phyloP scores from a whole-genome alignment of 2,329 filamentous ascomycete species.

The Verticillium isaacii region DNA sequence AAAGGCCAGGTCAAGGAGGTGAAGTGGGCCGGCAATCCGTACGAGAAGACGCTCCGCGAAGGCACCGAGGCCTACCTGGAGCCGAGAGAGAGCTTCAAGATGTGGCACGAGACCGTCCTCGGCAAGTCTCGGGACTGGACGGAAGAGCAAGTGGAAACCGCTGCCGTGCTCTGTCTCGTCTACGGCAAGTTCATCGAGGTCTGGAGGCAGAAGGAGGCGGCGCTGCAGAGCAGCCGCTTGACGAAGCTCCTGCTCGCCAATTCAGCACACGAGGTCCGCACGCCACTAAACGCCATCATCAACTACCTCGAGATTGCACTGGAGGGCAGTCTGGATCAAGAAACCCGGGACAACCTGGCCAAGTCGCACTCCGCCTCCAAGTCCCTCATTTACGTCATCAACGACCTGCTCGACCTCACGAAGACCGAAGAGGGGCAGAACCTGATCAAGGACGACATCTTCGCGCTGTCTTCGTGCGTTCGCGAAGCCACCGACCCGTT shows the following conservation, averaged over 20 bases:
- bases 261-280: constrained; percentile 87
- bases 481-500: constrained; percentile 76
- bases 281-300: constrained; percentile 87
- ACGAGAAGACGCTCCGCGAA: constrained; percentile 70
- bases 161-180: constrained; percentile 79
- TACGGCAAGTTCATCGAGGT: constrained; percentile 90
- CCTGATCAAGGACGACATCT: constrained; percentile 74
- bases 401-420: constrained; percentile 82
- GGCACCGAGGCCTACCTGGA: constrained; percentile 72
- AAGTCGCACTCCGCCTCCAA: constrained; percentile 89
- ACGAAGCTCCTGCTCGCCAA: constrained; percentile 78
- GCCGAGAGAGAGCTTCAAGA: constrained; percentile 73
- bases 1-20: constrained; percentile 69
- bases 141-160: constrained; percentile 84
- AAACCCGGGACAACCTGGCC: constrained; percentile 79
- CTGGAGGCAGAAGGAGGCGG: constrained; percentile 85
- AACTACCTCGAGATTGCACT: constrained; percentile 91
- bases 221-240: constrained; percentile 74
- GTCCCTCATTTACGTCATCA: constrained; percentile 89
- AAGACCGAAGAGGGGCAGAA: constrained; percentile 80
- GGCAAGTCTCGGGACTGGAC: constrained; percentile 85
- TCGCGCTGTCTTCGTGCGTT: constrained; percentile 67
- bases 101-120: constrained; percentile 75
- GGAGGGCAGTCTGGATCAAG: constrained; percentile 72
- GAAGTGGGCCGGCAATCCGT: constrained; percentile 83